Base-by-base conservation (phyloP, 306 rosid genomes). In the Mimosa pudica region DNA sequence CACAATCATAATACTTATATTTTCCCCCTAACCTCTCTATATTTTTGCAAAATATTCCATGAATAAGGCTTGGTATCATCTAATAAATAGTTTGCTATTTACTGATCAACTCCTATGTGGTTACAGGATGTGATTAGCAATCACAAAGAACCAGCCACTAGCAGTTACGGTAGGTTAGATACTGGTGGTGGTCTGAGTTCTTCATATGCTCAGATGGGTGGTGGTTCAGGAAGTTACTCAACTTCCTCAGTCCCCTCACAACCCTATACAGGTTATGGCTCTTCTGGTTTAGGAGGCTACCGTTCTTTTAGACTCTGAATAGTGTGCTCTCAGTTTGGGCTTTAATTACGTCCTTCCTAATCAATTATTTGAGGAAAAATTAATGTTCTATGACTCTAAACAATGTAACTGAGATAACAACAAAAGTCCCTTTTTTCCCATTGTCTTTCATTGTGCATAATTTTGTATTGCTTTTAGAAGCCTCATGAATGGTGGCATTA, bases 221-320 rank as follows among this genome's bases (percentile, higher is more conserved):
- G 87, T 79, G 49, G 80, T 80, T 32, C 96, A 69, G 84, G 30
- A 24, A 24, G 94, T 1, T 89, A 86, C 83, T 47, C 94, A 10
- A 71, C 92, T 58, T 85, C 98, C 33, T 86, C 97, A 8, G 72
- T 92, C 72, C 35, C 98, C 58, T 80, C 93, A 0, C 98, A 88
- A 83, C 85, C 94, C 46, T 91, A 89, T 73, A 83, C 83, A 7
- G 93, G 88, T 17, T 92, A 94, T 70, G 97, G 93, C 79, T 90
- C 97, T 71, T 89, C 98, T 35, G 89, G 92, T 58, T 82, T 84
- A 16, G 96, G 98, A 84, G 96, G 96, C 82, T 94, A 88, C 89
- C 85, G 80, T 88, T 87, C 90, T 71, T 94, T 94, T 83, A 89
- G 97, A 85, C 96, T 92, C 79, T 94, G 86, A 90, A 67, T 16